phyloP scores from a whole-genome alignment of 805 yeast genomes.

The Metschnikowia reukaufii region DNA sequence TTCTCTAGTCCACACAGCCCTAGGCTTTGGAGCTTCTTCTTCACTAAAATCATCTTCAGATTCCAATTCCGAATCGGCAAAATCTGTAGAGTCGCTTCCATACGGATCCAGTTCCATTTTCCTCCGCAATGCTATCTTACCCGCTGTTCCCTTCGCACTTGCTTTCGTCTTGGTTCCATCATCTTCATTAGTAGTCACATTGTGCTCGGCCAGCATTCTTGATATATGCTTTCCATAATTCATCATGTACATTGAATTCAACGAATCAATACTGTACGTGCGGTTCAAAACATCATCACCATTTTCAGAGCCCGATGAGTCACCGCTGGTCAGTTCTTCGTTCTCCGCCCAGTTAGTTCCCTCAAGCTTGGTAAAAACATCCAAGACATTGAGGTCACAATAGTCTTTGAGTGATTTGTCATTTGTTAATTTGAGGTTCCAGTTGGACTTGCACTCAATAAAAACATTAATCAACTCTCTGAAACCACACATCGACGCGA shows the following conservation, averaged over 20 bases:
- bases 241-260: constrained; percentile 40
- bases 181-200: neutral
- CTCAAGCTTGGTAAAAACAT: constrained; percentile 34
- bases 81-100: constrained; percentile 24
- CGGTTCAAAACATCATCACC: constrained; percentile 27
- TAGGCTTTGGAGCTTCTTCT: constrained; percentile 12
- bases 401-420: constrained; percentile 45
- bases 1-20: constrained; percentile 14
- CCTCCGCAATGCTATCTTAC: constrained; percentile 4
- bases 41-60: constrained; percentile 30
- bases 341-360: constrained; percentile 11
- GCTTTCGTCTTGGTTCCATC: neutral
- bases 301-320: constrained; percentile 14
- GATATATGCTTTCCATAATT: constrained; percentile 42
- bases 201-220: constrained; percentile 34
- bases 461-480: constrained; percentile 62
- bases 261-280: constrained; percentile 38
- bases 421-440: constrained; percentile 50
- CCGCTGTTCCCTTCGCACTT: neutral
- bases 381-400: constrained; percentile 46
- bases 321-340: constrained; percentile 11
- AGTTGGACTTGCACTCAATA: constrained; percentile 62
- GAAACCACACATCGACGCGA: constrained; percentile 77
- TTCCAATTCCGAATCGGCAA: constrained; percentile 38
- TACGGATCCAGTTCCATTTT: constrained; percentile 1